These are phyloP conservation scores for Ogataea ganodermae DNA, from an alignment of 805 yeast species.

Conservation along the genomic window DNA sequence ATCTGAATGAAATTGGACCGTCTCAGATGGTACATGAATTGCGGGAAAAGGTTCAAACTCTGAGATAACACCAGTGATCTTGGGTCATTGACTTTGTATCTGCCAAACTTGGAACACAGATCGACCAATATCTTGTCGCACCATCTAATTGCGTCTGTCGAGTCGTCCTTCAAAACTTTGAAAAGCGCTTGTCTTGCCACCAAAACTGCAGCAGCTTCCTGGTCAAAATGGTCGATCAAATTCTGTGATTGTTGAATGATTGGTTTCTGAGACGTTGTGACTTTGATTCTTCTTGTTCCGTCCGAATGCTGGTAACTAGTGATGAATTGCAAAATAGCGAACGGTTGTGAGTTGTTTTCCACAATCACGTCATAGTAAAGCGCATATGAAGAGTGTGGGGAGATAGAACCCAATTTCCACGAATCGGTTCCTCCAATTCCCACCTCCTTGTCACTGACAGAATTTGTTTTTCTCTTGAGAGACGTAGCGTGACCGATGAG, in stretches of 20 bases:
- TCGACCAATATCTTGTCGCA: constrained; percentile 50
- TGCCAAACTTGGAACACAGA: constrained; percentile 48
- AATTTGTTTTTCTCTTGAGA: constrained; percentile 36
- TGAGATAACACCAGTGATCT: constrained; percentile 52
- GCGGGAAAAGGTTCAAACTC: constrained; percentile 58
- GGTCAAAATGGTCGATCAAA: constrained; percentile 57
- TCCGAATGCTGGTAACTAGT: constrained; percentile 64
- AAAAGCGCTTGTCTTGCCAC: constrained; percentile 55
- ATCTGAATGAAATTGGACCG: constrained; percentile 66
- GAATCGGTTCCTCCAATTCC: constrained; percentile 58
- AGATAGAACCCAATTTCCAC: constrained; percentile 59
- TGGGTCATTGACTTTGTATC: constrained; percentile 48
- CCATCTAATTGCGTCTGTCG: constrained; percentile 48
- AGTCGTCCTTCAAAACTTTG: constrained; percentile 41
- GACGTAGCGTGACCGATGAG: constrained; percentile 64
- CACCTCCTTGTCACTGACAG: constrained; percentile 38
- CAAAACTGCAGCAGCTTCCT: constrained; percentile 67
- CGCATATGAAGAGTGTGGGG: constrained; percentile 61
- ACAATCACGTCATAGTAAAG: constrained; percentile 53
- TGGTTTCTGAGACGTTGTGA: constrained; percentile 56
- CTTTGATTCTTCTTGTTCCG: constrained; percentile 58
- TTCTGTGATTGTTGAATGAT: constrained; percentile 41
- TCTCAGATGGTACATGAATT: constrained; percentile 66
- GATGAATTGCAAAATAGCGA: constrained; percentile 51
- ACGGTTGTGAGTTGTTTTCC: constrained; percentile 23